phyloP scores from a whole-genome alignment of 1,284 basidiomycete species.

The Macrocystidia cucumis region DNA sequence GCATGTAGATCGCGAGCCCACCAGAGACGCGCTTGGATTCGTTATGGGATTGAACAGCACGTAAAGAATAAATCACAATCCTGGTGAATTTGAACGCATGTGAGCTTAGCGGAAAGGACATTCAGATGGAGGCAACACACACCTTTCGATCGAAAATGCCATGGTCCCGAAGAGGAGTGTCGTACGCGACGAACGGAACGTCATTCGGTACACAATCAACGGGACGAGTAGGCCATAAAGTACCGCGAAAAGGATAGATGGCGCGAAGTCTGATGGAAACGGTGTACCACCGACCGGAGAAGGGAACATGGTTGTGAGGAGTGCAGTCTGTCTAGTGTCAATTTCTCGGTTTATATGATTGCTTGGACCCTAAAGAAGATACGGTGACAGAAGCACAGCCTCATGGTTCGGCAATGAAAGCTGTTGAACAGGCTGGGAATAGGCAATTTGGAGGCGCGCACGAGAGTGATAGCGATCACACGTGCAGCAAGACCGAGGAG shows the following conservation, averaged over 20 bases:
- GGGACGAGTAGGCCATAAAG: conserved; percentile 8
- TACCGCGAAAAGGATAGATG: conserved; percentile 8
- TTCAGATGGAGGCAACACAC: background rate
- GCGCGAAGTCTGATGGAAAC: conserved; percentile 6
- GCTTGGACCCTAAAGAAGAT: no score
- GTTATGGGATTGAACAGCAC: conserved; percentile 17
- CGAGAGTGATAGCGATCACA: no score
- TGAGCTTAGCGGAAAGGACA: background rate
- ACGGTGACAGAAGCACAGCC: no score
- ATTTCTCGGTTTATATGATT: no score
- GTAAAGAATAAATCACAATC: conserved; percentile 19
- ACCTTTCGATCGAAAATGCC: conserved; percentile 9
- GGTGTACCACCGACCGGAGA: conserved; percentile 9
- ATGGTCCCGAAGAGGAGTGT: conserved; percentile 9
- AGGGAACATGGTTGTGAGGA: conserved; percentile 2
- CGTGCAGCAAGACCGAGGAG: no score
- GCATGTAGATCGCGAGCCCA: conserved; percentile 20
- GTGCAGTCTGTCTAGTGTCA: no score
- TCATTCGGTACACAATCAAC: conserved; percentile 8
- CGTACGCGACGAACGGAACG: conserved; percentile 9
- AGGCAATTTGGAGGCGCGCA: no score
- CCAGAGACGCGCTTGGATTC: conserved; percentile 13
- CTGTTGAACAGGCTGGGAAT: no score
- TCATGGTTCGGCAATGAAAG: no score
- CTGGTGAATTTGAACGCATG: conserved; percentile 10